A percentile compares a stretch with the other conserved stretches of the same genome.
These are phyloP conservation scores for Trematosphaeria pertusa DNA, from an alignment of 2,329 filamentous ascomycete genomes.

Conservation along the genomic window DNA sequence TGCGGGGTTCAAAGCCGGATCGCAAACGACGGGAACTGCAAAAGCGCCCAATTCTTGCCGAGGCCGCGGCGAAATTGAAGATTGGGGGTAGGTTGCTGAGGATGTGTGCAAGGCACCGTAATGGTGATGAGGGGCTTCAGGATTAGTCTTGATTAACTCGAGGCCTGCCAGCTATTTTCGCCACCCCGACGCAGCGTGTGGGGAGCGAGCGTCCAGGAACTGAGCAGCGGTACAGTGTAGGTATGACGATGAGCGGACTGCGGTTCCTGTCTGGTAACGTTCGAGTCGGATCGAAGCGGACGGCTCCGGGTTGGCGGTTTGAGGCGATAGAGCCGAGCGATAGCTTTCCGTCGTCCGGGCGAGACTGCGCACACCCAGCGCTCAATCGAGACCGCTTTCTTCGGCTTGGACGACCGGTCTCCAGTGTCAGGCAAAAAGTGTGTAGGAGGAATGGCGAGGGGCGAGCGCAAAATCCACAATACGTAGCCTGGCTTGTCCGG, in stretches of 20 bases:
- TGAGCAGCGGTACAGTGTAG: slow-evolving; percentile 4
- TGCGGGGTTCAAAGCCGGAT: slow-evolving; percentile 29
- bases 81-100: no score
- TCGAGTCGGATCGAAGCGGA: slow-evolving; percentile 25
- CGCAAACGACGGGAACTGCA: no score
- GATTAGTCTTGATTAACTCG: no score
- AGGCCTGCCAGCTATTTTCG: no score
- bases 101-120: no score
- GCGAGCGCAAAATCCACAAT: slow-evolving; percentile 20
- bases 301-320: slow-evolving; percentile 20
- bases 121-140: no score
- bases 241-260: not conserved
- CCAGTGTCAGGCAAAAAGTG: slow-evolving; percentile 12
- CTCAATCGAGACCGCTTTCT: slow-evolving; percentile 9
- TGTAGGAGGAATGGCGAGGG: slow-evolving; percentile 21
- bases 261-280: not conserved
- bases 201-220: no score
- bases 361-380: slow-evolving; percentile 17
- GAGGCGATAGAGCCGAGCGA: slow-evolving; percentile 16
- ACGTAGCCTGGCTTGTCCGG: slow-evolving; percentile 15
- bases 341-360: slow-evolving; percentile 17
- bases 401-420: slow-evolving; percentile 9
- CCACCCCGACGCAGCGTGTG: no score
- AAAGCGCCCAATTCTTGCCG: no score
- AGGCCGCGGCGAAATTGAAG: no score